A percentile compares a stretch with the other conserved stretches of the same genome.
These are phyloP conservation scores for Cardamine occulta DNA, from an alignment of 345 rosid genomes.

Conservation along the genomic window DNA sequence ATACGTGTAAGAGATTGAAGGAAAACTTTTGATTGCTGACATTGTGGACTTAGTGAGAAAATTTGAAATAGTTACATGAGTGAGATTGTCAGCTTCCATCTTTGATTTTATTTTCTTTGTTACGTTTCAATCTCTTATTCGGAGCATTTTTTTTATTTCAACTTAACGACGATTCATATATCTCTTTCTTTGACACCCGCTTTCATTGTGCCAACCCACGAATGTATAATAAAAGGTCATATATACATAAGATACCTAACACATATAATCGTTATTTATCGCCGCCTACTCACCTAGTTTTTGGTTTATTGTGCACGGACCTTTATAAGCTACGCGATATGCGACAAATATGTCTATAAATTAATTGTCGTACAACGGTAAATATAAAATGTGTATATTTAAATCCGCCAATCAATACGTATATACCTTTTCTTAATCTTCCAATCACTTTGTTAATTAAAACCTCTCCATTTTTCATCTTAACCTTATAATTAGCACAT, in stretches of 20 bases:
- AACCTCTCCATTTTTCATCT: too few species aligned
- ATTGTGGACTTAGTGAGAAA: constrained; percentile 38
- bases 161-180: constrained; percentile 31
- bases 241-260: neutral
- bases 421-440: too few species aligned
- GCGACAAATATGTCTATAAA: constrained; percentile 9
- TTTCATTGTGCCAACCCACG: constrained; percentile 33
- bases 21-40: constrained; percentile 28
- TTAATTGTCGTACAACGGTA: neutral
- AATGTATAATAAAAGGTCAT: neutral
- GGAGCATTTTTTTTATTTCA: constrained; percentile 18
- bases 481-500: too few species aligned
- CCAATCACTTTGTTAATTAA: too few species aligned
- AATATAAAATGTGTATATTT: too few species aligned
- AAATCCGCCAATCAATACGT: too few species aligned
- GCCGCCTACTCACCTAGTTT: constrained; percentile 11
- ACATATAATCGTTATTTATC: constrained; percentile 17
- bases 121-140: neutral
- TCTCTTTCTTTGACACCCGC: constrained; percentile 27
- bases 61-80: constrained; percentile 20
- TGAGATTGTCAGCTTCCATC: constrained; percentile 27
- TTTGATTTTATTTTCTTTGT: neutral
- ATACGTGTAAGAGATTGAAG: constrained; percentile 3
- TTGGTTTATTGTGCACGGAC: constrained; percentile 31
- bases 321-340: neutral